Conservation (phyloP, 768 basidiomycete genomes). For the Leccinum incarnatum region DNA sequence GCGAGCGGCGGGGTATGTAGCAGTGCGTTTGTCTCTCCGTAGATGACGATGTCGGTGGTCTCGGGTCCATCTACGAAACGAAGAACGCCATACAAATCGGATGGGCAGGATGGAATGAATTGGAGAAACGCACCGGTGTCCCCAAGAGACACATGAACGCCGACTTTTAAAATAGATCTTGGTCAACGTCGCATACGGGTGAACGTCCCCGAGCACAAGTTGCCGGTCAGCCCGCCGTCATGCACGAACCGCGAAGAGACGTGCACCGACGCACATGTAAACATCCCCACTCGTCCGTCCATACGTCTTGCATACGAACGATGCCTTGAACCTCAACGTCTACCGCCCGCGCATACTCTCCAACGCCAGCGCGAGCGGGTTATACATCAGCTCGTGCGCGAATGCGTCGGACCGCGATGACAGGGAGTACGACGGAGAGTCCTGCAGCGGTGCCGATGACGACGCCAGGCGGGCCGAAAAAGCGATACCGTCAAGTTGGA, state of each 20-base stretch:
- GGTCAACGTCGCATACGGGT: conserved; percentile 59
- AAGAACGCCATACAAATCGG: neutral
- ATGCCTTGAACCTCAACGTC: conserved; percentile 57
- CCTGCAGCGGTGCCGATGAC: neutral
- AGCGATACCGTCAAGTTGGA: conserved; percentile 70
- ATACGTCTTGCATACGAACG: conserved; percentile 51
- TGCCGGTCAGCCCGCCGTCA: neutral
- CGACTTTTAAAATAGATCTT: conserved; percentile 71
- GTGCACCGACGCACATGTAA: conserved; percentile 30
- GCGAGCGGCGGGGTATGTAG: too few relatives aligned
- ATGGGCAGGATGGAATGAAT: neutral
- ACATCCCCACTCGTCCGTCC: conserved; percentile 55
- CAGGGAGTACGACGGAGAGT: too few relatives aligned
- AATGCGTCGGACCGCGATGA: conserved; percentile 24
- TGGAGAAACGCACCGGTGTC: conserved; percentile 48
- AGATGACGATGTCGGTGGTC: too few relatives aligned
- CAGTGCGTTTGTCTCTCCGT: too few relatives aligned
- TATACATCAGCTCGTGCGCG: conserved; percentile 49
- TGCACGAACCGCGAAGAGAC: neutral
- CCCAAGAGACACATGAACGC: conserved; percentile 67
- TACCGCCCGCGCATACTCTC: conserved; percentile 81
- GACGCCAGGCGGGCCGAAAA: conserved; percentile 51
- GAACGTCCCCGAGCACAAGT: conserved; percentile 53
- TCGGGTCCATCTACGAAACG: neutral
- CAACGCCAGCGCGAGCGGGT: conserved; percentile 66